Evolutionary conservation across 2,329 filamentous ascomycete genomes (phyloP).

Genomic region (Albophoma yamanashiensis): DNA sequence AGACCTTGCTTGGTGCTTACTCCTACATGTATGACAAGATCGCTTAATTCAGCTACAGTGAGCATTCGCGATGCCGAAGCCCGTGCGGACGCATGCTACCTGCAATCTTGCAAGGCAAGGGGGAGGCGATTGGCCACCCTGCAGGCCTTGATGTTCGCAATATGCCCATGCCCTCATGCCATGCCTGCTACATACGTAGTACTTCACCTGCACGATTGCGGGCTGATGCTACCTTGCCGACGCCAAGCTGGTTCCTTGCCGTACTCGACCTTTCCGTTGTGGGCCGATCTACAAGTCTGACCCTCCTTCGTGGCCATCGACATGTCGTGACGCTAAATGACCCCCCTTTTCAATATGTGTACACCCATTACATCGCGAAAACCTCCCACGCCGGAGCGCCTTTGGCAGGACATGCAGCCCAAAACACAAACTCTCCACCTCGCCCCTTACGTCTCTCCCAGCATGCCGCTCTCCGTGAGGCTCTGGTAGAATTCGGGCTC

Average conservation of each 20-base stretch:
- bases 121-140: not conserved
- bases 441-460: constrained; percentile 42
- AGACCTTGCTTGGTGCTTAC: no score
- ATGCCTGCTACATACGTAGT: no score
- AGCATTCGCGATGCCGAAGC: not conserved
- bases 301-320: not conserved
- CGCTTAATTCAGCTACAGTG: not conserved
- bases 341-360: not conserved
- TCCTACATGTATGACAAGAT: not conserved
- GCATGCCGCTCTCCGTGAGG: constrained; percentile 76
- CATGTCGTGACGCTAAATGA: not conserved
- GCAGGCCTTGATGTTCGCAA: no score
- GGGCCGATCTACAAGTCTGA: not conserved
- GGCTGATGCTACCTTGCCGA: not conserved
- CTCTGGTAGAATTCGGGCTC: constrained; percentile 88
- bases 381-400: not conserved
- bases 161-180: no score
- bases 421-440: not conserved
- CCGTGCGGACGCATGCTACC: not conserved
- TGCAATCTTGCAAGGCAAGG: not conserved
- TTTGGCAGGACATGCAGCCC: not conserved
- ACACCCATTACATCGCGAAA: not conserved
- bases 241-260: not conserved
- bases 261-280: not conserved
- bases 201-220: not conserved